Percentiles rank a stretch among this genome's conserved stretches.
These are phyloP conservation scores for Mycena leptocephala DNA, from an alignment of 768 basidiomycete species.

Conservation along the genomic window DNA sequence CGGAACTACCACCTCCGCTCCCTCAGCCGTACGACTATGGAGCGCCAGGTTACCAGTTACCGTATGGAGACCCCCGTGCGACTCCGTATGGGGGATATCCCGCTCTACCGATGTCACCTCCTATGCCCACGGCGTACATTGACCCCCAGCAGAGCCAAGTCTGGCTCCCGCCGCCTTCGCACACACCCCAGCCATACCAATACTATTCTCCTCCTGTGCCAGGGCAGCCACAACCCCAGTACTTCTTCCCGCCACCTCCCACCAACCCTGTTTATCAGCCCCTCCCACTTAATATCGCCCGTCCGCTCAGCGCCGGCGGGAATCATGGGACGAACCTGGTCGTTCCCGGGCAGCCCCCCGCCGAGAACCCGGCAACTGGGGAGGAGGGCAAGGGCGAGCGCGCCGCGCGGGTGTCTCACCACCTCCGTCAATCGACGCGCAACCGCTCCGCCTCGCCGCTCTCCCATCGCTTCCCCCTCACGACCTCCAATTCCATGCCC, in stretches of 20 bases:
- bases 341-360: conserved; percentile 34
- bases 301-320: conserved; percentile 47
- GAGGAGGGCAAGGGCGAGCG: conserved; percentile 76
- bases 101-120: conserved; percentile 52
- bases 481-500: conserved; percentile 41
- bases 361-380: conserved; percentile 48
- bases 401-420: conserved; percentile 72
- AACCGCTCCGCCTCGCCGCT: conserved; percentile 76
- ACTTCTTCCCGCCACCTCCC: conserved; percentile 53
- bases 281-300: conserved; percentile 35
- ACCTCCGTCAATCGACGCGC: conserved; percentile 71
- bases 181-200: conserved; percentile 50
- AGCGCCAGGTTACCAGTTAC: conserved; percentile 36
- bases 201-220: conserved; percentile 45
- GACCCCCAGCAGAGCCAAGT: conserved; percentile 62
- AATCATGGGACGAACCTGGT: conserved; percentile 33
- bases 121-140: conserved; percentile 55
- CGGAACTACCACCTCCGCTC: conserved; percentile 52
- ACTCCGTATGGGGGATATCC: conserved; percentile 47
- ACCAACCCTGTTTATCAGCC: conserved; percentile 36
- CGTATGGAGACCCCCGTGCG: conserved; percentile 40
- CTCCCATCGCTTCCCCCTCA: conserved; percentile 68
- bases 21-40: conserved; percentile 35
- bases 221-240: conserved; percentile 48
- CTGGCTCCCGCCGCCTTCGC: conserved; percentile 63